A percentile compares a stretch with the other conserved stretches of the same genome.
Evolutionary conservation across 2,329 filamentous ascomycete species (phyloP).

Genomic region (Exophiala dermatitidis): DNA sequence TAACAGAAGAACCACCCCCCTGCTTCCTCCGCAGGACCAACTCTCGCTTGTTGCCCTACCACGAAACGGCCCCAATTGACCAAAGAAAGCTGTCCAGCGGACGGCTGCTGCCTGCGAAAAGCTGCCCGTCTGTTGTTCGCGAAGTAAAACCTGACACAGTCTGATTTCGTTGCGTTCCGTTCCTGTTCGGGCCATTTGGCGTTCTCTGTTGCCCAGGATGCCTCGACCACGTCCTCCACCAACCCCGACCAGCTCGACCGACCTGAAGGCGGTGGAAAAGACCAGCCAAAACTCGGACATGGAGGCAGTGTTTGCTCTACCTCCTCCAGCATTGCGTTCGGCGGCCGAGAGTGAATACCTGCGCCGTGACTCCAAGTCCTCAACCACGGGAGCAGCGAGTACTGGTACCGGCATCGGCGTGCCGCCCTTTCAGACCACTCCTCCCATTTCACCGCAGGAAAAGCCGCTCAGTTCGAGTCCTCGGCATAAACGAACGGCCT

Average conservation of each 20-base stretch:
- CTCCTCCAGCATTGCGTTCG: conserved; percentile 61
- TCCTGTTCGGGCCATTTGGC: background rate
- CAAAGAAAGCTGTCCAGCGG: background rate
- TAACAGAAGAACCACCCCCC: background rate
- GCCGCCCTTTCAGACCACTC: conserved; percentile 35
- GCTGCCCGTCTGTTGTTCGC: too few relatives aligned
- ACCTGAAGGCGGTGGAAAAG: conserved; percentile 63
- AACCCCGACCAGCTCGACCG: conserved; percentile 72
- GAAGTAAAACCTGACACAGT: too few relatives aligned
- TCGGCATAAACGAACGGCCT: conserved; percentile 24
- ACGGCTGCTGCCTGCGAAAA: too few relatives aligned
- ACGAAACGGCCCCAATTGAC: background rate
- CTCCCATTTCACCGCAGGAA: conserved; percentile 27
- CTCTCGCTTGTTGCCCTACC: background rate
- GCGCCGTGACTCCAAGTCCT: conserved; percentile 36
- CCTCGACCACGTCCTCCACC: conserved; percentile 60
- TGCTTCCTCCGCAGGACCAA: background rate
- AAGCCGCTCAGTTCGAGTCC: conserved; percentile 24
- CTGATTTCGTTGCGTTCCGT: background rate
- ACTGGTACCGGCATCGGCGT: conserved; percentile 29
- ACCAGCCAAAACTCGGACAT: conserved; percentile 30
- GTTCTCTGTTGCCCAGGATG: conserved; percentile 42
- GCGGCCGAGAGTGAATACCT: conserved; percentile 39
- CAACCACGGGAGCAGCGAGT: conserved; percentile 40
- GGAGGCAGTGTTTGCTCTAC: conserved; percentile 66